Percentiles rank a stretch among this genome's conserved stretches.
Evolutionary conservation across 805 yeast genomes (phyloP).

Genomic region (Ascoidea asiatica): DNA sequence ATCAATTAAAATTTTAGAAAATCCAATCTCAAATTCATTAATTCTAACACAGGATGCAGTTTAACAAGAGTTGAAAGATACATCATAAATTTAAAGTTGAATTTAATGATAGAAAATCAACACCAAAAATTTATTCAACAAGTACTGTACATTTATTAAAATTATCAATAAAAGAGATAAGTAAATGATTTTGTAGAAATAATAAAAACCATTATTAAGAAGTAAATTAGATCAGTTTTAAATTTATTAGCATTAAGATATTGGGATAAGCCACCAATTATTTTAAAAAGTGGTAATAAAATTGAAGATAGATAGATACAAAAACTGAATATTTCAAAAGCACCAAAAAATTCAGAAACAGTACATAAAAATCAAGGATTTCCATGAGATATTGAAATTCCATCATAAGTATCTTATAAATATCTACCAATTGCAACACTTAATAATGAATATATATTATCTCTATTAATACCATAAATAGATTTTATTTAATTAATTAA

Average conservation of each 20-base stretch:
- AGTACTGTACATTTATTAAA: conserved; percentile 82
- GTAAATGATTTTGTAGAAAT: conserved; percentile 67
- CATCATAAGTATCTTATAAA: conserved; percentile 67
- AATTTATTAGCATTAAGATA: conserved; percentile 82
- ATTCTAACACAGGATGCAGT: conserved; percentile 80
- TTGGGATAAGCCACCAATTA: conserved; percentile 62
- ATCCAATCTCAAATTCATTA: conserved; percentile 78
- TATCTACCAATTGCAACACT: conserved; percentile 59
- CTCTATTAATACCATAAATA: conserved; percentile 63
- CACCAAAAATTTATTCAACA: conserved; percentile 90
- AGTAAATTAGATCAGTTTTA: conserved; percentile 78
- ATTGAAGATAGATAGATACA: conserved; percentile 17
- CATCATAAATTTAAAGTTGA: conserved; percentile 90
- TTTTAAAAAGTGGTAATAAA: not conserved
- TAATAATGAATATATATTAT: conserved; percentile 21
- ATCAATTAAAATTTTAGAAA: conserved; percentile 76
- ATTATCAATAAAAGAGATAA: conserved; percentile 74
- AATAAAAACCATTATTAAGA: conserved; percentile 64
- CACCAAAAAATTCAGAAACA: conserved; percentile 39
- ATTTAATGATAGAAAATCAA: conserved; percentile 85
- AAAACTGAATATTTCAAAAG: conserved; percentile 38
- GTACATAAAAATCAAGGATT: conserved; percentile 77
- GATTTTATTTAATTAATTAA: conserved; percentile 55
- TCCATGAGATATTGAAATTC: conserved; percentile 48
- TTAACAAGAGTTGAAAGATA: conserved; percentile 85